Evolutionary conservation across 805 yeast genomes (phyloP), one percentile per base, ranked within the genome.

Genomic region (Yamadazyma kitorensis): DNA sequence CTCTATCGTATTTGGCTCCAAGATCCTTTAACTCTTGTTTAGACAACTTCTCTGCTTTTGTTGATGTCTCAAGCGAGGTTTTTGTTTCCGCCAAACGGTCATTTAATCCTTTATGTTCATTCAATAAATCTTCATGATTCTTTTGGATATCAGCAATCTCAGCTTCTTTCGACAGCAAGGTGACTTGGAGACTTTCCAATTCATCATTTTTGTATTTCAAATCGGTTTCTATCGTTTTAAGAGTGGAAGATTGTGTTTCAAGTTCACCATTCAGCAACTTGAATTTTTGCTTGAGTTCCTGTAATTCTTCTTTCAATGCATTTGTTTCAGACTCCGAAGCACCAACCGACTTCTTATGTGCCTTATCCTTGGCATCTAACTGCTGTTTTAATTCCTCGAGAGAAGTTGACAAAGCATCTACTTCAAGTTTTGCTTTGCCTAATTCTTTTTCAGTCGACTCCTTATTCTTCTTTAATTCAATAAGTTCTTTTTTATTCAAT

Each of bases 401-500:
- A n/a, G n/a, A n/a, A n/a, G n/a, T n/a, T n/a, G n/a, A n/a, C n/a
- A n/a, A n/a, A n/a, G n/a, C n/a, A n/a, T n/a, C n/a, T n/a, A n/a
- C n/a, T n/a, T n/a, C n/a, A n/a, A n/a, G n/a, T n/a, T n/a, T 57
- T 29, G 53, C 59, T 17, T 28, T 29, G 42, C 47, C 54, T 34
- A 52, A 31, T 11, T 38, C 45, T 39, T 47, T 57, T 35, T 49
- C 43, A 12, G 40, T 31, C 30, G 41, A 17, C 17, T 44, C 44
- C 29, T 54, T 51, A 0, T 55, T 37, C 8, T 44, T 34, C 6
- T 44, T 44, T n/a, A 54, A 31, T 10, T 55, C 51, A 11, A 48
- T 48, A 2, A 49, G 34, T 5, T 48, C 50, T 7, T 48, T 53
- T 5, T 45, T 51, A n/a, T 49, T 34, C 5, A 43, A 30, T 14